Conservation (phyloP, 306 rosid species). For the Cucurbita ficifolia region DNA sequence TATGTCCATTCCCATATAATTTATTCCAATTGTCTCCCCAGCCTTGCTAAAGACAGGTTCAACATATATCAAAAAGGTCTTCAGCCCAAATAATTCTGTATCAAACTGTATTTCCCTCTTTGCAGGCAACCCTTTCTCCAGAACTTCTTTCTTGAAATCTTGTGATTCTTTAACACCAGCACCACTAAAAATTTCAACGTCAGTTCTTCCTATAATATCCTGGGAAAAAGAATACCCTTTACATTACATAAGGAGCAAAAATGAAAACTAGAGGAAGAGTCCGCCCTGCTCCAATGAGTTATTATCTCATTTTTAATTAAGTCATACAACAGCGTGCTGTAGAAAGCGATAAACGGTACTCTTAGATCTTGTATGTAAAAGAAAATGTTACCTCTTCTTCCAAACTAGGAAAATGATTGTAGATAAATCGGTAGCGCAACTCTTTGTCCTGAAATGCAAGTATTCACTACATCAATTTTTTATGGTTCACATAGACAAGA, state of each 20-base stretch:
- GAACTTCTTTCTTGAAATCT: slow-evolving; percentile 84
- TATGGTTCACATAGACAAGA: neutral
- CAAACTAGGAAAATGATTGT: slow-evolving; percentile 91
- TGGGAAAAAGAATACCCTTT: slow-evolving; percentile 16
- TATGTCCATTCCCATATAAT: slow-evolving; percentile 95
- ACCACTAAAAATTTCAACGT: slow-evolving; percentile 83
- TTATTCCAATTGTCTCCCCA: slow-evolving; percentile 82
- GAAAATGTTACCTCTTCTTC: slow-evolving; percentile 71
- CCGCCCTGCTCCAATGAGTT: neutral
- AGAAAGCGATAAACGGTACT: slow-evolving; percentile 1
- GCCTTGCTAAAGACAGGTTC: slow-evolving; percentile 89
- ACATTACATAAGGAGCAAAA: slow-evolving; percentile 12
- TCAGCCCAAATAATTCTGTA: slow-evolving; percentile 66
- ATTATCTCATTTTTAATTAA: neutral
- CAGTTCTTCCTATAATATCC: slow-evolving; percentile 91
- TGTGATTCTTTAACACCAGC: slow-evolving; percentile 77
- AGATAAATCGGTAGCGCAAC: slow-evolving; percentile 90
- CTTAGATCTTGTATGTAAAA: slow-evolving; percentile 23
- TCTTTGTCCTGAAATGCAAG: slow-evolving; percentile 62
- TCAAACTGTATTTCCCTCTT: slow-evolving; percentile 89
- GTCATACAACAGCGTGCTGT: neutral
- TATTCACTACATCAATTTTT: slow-evolving; percentile 8
- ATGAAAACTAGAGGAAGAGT: neutral
- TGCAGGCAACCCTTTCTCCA: slow-evolving; percentile 74
- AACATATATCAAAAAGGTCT: slow-evolving; percentile 78